phyloP scores from a whole-genome alignment of 768 basidiomycete genomes.

The Rubroboletus pulcherrimus region DNA sequence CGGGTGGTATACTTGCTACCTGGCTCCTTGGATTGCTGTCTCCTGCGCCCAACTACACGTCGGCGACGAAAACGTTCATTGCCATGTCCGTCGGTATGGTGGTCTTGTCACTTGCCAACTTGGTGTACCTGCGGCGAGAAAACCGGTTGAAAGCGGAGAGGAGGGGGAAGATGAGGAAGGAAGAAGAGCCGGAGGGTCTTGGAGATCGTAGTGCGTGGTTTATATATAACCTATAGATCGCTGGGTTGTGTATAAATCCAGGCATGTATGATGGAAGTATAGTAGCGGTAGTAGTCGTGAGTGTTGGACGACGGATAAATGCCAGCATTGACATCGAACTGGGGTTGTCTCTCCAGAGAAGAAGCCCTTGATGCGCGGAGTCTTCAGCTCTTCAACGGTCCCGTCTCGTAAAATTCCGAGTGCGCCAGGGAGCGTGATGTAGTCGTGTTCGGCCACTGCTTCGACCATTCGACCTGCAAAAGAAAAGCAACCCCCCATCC shows the following conservation, averaged over 20 bases:
- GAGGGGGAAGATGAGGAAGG: constrained; percentile 30
- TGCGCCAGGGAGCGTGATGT: too few relatives aligned
- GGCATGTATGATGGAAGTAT: too few relatives aligned
- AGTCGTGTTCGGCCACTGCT: too few relatives aligned
- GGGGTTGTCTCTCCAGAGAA: too few relatives aligned
- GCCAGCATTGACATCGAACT: too few relatives aligned
- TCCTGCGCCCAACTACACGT: constrained; percentile 45
- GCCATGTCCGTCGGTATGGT: constrained; percentile 39
- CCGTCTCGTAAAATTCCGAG: too few relatives aligned
- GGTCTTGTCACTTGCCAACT: constrained; percentile 36
- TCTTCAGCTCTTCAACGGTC: too few relatives aligned
- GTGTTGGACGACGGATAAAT: too few relatives aligned
- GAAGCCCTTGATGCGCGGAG: too few relatives aligned
- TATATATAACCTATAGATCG: constrained; percentile 41
- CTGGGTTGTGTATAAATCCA: background rate
- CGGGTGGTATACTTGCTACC: constrained; percentile 56
- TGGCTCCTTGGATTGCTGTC: constrained; percentile 56
- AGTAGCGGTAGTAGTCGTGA: too few relatives aligned
- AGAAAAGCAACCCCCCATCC: too few relatives aligned
- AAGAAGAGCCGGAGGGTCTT: constrained; percentile 39
- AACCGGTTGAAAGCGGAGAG: constrained; percentile 43
- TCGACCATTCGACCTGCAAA: too few relatives aligned
- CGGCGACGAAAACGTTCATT: constrained; percentile 39
- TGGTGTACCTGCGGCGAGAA: constrained; percentile 39
- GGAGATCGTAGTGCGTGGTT: constrained; percentile 59